These are phyloP conservation scores for Apodospora peruviana DNA, from an alignment of 495 filamentous ascomycete genomes.

Conservation along the genomic window DNA sequence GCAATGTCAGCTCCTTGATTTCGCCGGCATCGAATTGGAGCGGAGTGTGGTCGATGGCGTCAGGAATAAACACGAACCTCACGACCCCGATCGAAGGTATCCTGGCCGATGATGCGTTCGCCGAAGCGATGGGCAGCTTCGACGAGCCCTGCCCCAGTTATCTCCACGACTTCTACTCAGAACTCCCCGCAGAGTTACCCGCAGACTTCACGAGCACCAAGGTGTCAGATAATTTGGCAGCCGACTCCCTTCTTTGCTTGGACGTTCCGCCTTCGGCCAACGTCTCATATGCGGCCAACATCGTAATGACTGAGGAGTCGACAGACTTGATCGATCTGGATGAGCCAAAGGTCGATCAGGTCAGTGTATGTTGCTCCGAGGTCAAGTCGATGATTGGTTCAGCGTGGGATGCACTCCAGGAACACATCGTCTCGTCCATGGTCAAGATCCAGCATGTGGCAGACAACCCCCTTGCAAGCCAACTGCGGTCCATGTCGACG, in stretches of 20 bases:
- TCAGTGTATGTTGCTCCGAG: slow-evolving; percentile 24
- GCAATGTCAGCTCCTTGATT: slow-evolving; percentile 31
- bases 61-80: slow-evolving; percentile 24
- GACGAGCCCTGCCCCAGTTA: slow-evolving; percentile 10
- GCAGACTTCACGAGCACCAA: slow-evolving; percentile 6
- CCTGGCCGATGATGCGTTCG: slow-evolving; percentile 16
- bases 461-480: slow-evolving; percentile 31
- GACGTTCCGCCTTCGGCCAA: slow-evolving; percentile 17
- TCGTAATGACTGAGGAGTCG: slow-evolving; percentile 24
- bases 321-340: slow-evolving; percentile 5
- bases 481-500: slow-evolving; percentile 30
- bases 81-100: slow-evolving; percentile 26
- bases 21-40: slow-evolving; percentile 32
- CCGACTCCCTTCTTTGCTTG: slow-evolving; percentile 26
- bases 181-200: slow-evolving; percentile 31
- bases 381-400: slow-evolving; percentile 33
- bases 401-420: slow-evolving; percentile 35
- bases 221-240: slow-evolving; percentile 4
- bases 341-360: slow-evolving; percentile 11
- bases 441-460: slow-evolving; percentile 29
- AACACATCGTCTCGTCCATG: slow-evolving; percentile 34
- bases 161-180: slow-evolving; percentile 25
- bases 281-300: slow-evolving; percentile 24
- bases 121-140: slow-evolving; percentile 8
- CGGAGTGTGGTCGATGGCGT: slow-evolving; percentile 25